These are phyloP conservation scores for Sarocladium strictum DNA, from an alignment of 2,329 filamentous ascomycete species.

Conservation along the genomic window DNA sequence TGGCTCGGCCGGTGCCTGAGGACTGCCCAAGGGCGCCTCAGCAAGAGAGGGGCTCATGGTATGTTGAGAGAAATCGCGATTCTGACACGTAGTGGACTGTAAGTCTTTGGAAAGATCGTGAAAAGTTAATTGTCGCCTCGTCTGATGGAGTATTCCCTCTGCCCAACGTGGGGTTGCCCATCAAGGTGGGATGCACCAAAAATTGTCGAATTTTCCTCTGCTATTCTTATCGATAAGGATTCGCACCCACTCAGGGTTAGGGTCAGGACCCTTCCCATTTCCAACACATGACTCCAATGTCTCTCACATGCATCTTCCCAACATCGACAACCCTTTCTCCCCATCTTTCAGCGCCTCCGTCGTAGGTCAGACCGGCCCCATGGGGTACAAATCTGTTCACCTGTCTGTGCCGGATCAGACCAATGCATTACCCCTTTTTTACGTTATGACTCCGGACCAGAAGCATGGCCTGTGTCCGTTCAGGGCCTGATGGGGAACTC, in stretches of 20 bases:
- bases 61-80: too few relatives aligned
- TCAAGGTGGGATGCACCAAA: conserved; percentile 10
- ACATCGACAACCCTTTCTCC: background rate
- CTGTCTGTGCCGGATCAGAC: background rate
- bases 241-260: background rate
- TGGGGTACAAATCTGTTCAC: background rate
- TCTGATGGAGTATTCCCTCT: background rate
- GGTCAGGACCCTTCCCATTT: background rate
- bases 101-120: too few relatives aligned
- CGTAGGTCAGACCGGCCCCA: background rate
- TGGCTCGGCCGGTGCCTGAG: conserved; percentile 3
- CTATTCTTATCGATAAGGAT: background rate
- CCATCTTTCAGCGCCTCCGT: background rate
- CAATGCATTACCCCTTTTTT: conserved; percentile 2
- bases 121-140: background rate
- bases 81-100: too few relatives aligned
- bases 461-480: background rate
- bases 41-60: conserved; percentile 4
- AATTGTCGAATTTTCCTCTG: background rate
- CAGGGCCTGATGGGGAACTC: background rate
- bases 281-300: background rate
- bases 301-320: background rate
- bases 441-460: background rate
- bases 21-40: background rate
- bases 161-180: conserved; percentile 7